Conservation (phyloP, 495 filamentous ascomycete genomes). For the Penicillium flavigenum region DNA sequence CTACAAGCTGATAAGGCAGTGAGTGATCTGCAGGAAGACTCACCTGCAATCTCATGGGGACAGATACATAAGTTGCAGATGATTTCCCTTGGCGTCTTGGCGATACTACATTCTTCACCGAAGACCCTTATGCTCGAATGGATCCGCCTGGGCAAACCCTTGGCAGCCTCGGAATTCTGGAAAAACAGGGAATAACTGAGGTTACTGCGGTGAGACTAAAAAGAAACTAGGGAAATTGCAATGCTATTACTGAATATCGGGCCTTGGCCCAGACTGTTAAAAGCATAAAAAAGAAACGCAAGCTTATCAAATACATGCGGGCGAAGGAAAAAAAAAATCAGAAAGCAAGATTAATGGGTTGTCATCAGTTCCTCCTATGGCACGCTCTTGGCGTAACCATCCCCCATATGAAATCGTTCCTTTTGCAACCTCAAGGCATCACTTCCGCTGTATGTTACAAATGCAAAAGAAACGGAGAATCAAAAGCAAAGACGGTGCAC, state of each 20-base stretch:
- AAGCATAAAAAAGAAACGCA: conserved; percentile 6
- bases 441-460: conserved; percentile 44
- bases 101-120: conserved; percentile 11
- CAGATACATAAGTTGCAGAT: conserved; percentile 12
- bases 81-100: conserved; percentile 27
- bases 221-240: conserved; percentile 7
- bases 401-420: conserved; percentile 20
- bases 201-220: conserved; percentile 1
- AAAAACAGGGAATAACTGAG: conserved; percentile 1
- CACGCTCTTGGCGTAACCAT: conserved; percentile 16
- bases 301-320: conserved; percentile 32
- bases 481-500: conserved; percentile 12
- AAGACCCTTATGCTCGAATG: neutral
- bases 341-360: conserved; percentile 27
- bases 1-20: neutral
- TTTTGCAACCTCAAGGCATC: conserved; percentile 36
- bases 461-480: conserved; percentile 27
- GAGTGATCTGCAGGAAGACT: conserved; percentile 6
- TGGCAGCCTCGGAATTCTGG: conserved; percentile 10
- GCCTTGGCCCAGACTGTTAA: conserved; percentile 14
- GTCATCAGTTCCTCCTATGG: conserved; percentile 21
- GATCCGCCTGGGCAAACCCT: conserved; percentile 9
- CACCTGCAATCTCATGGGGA: conserved; percentile 4
- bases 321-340: conserved; percentile 25
- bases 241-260: conserved; percentile 23